These are phyloP conservation scores for Xerocomus spinulosus DNA, from an alignment of 768 basidiomycete genomes.

Conservation along the genomic window DNA sequence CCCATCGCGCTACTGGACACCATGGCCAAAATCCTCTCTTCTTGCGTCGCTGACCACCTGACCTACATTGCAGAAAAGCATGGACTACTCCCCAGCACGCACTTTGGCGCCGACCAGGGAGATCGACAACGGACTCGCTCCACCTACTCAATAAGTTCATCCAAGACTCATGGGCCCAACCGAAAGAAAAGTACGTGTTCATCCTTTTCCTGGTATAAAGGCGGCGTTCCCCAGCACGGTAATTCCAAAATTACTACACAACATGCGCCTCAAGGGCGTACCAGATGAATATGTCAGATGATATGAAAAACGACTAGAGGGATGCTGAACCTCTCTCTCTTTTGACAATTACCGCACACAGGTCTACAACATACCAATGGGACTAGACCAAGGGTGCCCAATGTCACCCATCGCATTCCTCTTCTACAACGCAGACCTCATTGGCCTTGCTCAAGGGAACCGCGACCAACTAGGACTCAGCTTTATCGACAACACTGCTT, in stretches of 20 bases:
- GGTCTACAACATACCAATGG: conserved; percentile 16
- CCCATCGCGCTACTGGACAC: conserved; percentile 1
- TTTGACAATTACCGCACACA: conserved; percentile 23
- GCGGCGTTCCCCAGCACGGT: too few relatives aligned
- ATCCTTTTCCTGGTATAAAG: not conserved
- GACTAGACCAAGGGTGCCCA: too few relatives aligned
- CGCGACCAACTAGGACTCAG: not conserved
- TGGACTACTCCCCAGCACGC: not conserved
- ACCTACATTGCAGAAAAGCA: not conserved
- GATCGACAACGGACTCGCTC: conserved; percentile 3
- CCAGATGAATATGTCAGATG: too few relatives aligned
- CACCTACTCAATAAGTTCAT: not conserved
- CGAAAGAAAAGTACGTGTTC: not conserved
- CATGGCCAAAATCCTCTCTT: not conserved
- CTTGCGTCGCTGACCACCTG: not conserved
- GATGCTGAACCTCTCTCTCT: not conserved
- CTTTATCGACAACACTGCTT: too few relatives aligned
- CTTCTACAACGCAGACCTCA: conserved; percentile 26
- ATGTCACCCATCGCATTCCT: too few relatives aligned
- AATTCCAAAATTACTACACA: too few relatives aligned
- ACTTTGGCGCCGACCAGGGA: not conserved
- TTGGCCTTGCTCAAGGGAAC: conserved; percentile 5
- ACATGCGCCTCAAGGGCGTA: not conserved
- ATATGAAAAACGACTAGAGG: not conserved
- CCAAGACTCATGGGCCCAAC: not conserved